phyloP scores from a whole-genome alignment of 2,329 filamentous ascomycete genomes.

The Alternaria panax region DNA sequence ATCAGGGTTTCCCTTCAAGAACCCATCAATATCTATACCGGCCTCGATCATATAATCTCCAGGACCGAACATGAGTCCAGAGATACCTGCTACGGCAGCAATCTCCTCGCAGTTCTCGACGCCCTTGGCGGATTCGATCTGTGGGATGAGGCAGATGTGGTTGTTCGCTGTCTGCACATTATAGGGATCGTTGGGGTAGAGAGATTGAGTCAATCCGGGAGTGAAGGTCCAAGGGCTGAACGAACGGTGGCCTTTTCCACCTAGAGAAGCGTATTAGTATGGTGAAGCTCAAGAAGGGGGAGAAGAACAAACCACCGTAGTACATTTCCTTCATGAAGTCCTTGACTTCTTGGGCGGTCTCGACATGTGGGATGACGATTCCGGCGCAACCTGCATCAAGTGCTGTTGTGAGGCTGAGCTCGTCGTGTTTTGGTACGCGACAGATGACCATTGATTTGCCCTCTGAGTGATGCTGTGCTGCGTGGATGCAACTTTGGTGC shows the following conservation, averaged over 20 bases:
- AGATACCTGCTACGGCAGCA: conserved; percentile 34
- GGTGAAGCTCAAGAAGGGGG: neutral
- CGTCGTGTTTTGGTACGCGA: conserved; percentile 35
- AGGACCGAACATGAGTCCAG: conserved; percentile 36
- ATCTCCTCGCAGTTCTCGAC: conserved; percentile 38
- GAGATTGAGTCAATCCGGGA: conserved; percentile 25
- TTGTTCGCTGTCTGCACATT: conserved; percentile 35
- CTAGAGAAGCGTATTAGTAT: conserved; percentile 8
- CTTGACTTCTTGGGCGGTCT: conserved; percentile 34
- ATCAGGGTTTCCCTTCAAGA: conserved; percentile 24
- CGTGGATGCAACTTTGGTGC: conserved; percentile 31
- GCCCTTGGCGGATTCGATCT: conserved; percentile 37
- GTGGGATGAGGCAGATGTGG: conserved; percentile 36
- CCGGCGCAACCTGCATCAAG: conserved; percentile 36
- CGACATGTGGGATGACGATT: conserved; percentile 33
- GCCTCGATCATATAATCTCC: conserved; percentile 39
- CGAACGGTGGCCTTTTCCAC: conserved; percentile 28
- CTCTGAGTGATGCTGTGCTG: conserved; percentile 37
- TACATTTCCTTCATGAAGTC: conserved; percentile 35
- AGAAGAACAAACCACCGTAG: conserved; percentile 17
- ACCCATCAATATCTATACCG: conserved; percentile 25
- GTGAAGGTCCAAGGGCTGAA: conserved; percentile 40
- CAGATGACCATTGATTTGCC: conserved; percentile 33
- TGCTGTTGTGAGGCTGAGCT: conserved; percentile 31
- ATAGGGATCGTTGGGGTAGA: conserved; percentile 35